Conservation (phyloP, 108 stramenopile species). For the Thalassiosira profunda region DNA sequence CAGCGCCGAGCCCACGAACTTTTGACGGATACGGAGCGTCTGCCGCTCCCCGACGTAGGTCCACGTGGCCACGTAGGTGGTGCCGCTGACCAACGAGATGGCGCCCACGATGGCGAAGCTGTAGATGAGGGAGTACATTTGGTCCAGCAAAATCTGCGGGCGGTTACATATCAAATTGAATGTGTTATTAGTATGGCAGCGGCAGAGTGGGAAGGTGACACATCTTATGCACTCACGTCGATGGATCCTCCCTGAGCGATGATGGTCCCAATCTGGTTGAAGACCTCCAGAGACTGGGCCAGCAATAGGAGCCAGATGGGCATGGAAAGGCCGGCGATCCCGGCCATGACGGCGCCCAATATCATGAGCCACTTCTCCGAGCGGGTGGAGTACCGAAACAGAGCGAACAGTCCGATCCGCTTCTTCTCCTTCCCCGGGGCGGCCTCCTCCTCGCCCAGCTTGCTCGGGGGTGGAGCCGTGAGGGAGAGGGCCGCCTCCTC, state of each 20-base stretch:
- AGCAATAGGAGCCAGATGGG: slow-evolving; percentile 35
- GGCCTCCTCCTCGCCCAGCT: neutral
- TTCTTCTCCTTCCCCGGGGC: neutral
- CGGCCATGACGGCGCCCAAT: slow-evolving; percentile 23
- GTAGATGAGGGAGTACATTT: slow-evolving; percentile 38
- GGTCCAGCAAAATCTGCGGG: slow-evolving; percentile 35
- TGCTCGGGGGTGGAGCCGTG: neutral
- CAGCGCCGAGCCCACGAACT: slow-evolving; percentile 56
- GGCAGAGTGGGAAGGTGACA: too few species aligned
- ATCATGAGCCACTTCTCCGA: slow-evolving; percentile 13
- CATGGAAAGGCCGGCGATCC: slow-evolving; percentile 34
- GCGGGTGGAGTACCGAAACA: slow-evolving; percentile 34
- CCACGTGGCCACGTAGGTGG: slow-evolving; percentile 54
- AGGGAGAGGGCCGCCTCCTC: neutral
- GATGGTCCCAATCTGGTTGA: slow-evolving; percentile 30
- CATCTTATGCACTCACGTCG: too few species aligned
- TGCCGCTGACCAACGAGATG: slow-evolving; percentile 42
- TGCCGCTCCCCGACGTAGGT: slow-evolving; percentile 57
- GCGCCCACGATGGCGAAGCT: slow-evolving; percentile 61
- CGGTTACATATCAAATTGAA: too few species aligned
- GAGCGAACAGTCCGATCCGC: slow-evolving; percentile 18
- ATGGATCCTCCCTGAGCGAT: slow-evolving; percentile 16
- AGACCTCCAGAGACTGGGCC: slow-evolving; percentile 22
- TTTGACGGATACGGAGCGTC: slow-evolving; percentile 53
- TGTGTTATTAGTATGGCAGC: too few species aligned